Percentiles rank a stretch among this genome's conserved stretches.
These are phyloP conservation scores for Nemania sp. DNA, from an alignment of 2,329 filamentous ascomycete species.

Conservation along the genomic window DNA sequence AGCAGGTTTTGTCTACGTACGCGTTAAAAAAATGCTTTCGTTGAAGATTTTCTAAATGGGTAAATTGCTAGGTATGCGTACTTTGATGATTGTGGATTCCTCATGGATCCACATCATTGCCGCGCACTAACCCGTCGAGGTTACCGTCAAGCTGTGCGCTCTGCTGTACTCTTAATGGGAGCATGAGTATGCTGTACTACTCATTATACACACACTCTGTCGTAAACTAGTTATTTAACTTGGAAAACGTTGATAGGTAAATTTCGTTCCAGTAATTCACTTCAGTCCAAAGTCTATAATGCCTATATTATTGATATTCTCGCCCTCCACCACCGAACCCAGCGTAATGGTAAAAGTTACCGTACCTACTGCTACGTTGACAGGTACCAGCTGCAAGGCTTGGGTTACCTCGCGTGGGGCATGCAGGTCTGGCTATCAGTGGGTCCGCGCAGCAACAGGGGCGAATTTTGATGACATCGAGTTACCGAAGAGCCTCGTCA, in stretches of 20 bases:
- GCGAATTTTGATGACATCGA: conserved; percentile 3
- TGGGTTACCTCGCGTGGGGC: background rate
- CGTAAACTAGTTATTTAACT: too few species aligned
- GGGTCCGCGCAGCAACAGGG: conserved; percentile 1
- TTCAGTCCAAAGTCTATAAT: too few species aligned
- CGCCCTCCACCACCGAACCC: background rate
- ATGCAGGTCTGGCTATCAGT: conserved; percentile 11
- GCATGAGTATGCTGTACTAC: too few species aligned
- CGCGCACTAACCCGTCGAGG: background rate
- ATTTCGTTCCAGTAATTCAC: too few species aligned
- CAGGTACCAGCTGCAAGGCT: conserved; percentile 2
- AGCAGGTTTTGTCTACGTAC: too few species aligned
- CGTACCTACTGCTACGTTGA: background rate
- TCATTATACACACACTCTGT: too few species aligned
- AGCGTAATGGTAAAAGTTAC: background rate
- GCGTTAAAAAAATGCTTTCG: too few species aligned
- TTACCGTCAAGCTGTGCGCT: too few species aligned
- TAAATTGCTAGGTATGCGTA: background rate
- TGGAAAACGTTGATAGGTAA: too few species aligned
- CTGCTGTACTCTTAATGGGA: too few species aligned
- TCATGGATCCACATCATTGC: background rate
- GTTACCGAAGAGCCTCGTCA: background rate
- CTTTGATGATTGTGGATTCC: background rate
- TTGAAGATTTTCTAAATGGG: too few species aligned
- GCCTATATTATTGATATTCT: too few species aligned